Base-by-base conservation (phyloP, 2,329 filamentous ascomycete species). In the Cytospora paraplurivora region DNA sequence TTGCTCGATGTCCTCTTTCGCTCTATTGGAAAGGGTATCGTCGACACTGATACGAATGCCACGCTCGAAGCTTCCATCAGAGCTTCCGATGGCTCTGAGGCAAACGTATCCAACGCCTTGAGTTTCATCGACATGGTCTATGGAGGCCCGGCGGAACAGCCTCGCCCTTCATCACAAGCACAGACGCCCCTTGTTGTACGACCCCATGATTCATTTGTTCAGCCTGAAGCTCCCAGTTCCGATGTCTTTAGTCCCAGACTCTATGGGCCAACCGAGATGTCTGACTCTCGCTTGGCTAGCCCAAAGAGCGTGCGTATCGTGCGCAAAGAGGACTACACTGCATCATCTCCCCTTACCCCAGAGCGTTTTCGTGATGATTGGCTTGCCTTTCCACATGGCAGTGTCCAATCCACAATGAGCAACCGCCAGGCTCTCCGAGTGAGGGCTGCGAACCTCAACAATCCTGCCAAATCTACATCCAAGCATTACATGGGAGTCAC, bases 1-100 rank as follows among this genome's bases (percentile, higher is more conserved):
- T 86, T 92, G 0, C 88, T 99, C 61, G 94, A 98, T 72, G 85
- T 96, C 49, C 83, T 98, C 56, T 99, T 96, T 78, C 88, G 89
- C 67, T 94, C 91, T 52, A 86, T 97, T 57, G 87, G 86, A 63
- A 79, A 85, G 19, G 90, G 88, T 64, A 86, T 96, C 61, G 86
- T 90, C 68, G 86, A 91, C 58, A 78, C 82, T 32, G 78, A 78
- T 32, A 77, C 80, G 4, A 83, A 85, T 15, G 82, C 86, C 1
- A 78, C 84, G 1, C 82, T 91, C 6, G 87, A 95, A 68, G 83
- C 89, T 0, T 93, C 92, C 1, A 81, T 97, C 13, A 86, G 87
- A 59, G 83, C 87, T 2, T 88, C 90, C 47, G 94, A 98, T 75
- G 79, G 87, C 0, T 93, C 92, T 1, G 94, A 98, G 74, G 90